Evolutionary conservation across 2,329 filamentous ascomycete species (phyloP), one percentile per base, ranked within the genome.

Genomic region (Phaeosphaeria sp.): DNA sequence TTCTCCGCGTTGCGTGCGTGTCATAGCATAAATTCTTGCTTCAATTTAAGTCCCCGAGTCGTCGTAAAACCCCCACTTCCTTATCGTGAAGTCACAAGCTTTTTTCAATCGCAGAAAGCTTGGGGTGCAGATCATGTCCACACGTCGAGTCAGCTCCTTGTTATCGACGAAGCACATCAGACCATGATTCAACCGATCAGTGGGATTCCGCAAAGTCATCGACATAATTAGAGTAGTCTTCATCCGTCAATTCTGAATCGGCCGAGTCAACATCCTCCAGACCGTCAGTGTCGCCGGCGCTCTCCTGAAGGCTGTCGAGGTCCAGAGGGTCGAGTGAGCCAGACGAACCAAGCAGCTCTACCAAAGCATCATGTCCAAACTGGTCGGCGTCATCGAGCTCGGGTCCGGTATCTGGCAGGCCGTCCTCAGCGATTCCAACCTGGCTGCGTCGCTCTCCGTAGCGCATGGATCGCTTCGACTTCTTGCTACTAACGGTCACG

Each of bases 251-350:
- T 7, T 36, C 30, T 36, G 30, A 36, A 13, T 36, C 30, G 30
- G 11, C 13, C 11, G 30, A 36, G 30, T 11, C 30, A 3, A 15
- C 30, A 36, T 36, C 30, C 6, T 36, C 25, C n/a, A n/a, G n/a
- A n/a, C n/a, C n/a, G 25, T 30, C 25, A 30, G 25, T 30, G 11
- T 5, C 25, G 25, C 25, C 25, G 25, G 25, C 11, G 25, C 25
- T 30, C 6, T 30, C 25, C 25, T 30, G 6, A n/a, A n/a, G n/a
- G n/a, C n/a, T n/a, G n/a, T n/a, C n/a, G 17, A 53, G 43, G 2
- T 30, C 48, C 13, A 54, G 17, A 10, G 56, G 56, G 42, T 58
- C 56, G 6, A 54, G 48, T 6, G 47, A 41, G 17, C 56, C 56
- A 22, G n/a, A 15, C 1, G 30, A 20, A 21, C 51, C 56, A 10